These are phyloP conservation scores for Colletotrichum sansevieriae DNA, from an alignment of 2,329 filamentous ascomycete species.

Conservation along the genomic window DNA sequence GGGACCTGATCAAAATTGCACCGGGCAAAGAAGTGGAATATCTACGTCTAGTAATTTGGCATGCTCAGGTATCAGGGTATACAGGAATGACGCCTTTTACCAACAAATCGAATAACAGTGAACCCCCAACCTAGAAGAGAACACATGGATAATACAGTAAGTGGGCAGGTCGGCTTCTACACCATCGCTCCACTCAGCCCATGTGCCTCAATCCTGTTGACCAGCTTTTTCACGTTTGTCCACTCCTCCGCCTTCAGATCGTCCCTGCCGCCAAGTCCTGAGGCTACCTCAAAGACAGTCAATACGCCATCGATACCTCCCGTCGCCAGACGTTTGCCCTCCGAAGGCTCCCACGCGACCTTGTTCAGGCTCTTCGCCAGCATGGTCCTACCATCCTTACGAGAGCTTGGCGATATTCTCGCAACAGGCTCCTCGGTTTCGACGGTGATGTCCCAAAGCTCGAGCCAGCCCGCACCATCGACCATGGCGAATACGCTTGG, in stretches of 20 bases:
- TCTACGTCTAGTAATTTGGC: slow-evolving; percentile 18
- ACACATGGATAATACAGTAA: slow-evolving; percentile 44
- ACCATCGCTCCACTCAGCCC: slow-evolving; percentile 63
- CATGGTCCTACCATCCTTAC: slow-evolving; percentile 75
- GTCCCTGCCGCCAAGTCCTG: slow-evolving; percentile 86
- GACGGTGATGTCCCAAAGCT: slow-evolving; percentile 94
- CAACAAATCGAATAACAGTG: slow-evolving; percentile 39
- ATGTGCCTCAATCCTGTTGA: slow-evolving; percentile 79
- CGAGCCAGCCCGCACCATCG: slow-evolving; percentile 90
- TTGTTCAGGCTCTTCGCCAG: slow-evolving; percentile 92
- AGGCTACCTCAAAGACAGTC: slow-evolving; percentile 92
- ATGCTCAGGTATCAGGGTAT: slow-evolving; percentile 39
- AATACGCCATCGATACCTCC: slow-evolving; percentile 93
- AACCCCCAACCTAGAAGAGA: slow-evolving; percentile 39
- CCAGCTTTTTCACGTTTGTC: slow-evolving; percentile 90
- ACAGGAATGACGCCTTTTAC: slow-evolving; percentile 39
- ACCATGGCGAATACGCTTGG: slow-evolving; percentile 95
- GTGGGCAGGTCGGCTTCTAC: slow-evolving; percentile 19
- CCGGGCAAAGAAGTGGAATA: neutral
- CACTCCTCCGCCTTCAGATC: slow-evolving; percentile 88
- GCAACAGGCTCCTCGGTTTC: slow-evolving; percentile 94
- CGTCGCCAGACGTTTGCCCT: slow-evolving; percentile 88
- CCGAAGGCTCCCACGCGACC: slow-evolving; percentile 90
- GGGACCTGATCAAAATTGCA: neutral
- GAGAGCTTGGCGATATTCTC: slow-evolving; percentile 77